Conservation (phyloP, 176 grass and related monocot species). For the Ampelocalamus luodianensis region DNA sequence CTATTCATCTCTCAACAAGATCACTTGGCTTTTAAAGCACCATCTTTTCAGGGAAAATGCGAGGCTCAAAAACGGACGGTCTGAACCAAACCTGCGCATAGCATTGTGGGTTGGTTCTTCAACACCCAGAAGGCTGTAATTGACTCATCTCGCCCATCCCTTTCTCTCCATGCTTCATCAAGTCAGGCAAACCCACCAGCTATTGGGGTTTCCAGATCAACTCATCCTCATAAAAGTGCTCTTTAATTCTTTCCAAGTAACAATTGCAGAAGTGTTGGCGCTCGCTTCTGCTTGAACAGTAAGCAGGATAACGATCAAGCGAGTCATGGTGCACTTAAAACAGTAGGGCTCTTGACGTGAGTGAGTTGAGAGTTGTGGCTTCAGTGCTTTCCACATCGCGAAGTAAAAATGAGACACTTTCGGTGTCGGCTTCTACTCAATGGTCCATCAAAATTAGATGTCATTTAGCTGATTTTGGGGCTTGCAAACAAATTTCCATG, state of each 20-base stretch:
- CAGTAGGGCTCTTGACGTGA: not conserved
- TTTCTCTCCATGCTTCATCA: not conserved
- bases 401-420: slow-evolving; percentile 38
- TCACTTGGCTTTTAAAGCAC: too few species aligned
- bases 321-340: not conserved
- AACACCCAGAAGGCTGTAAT: not conserved
- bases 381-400: not conserved
- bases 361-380: not conserved
- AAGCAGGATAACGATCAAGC: not conserved
- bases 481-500: not conserved
- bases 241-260: not conserved
- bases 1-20: not conserved
- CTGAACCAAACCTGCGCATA: not conserved
- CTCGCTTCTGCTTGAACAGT: slow-evolving; percentile 8
- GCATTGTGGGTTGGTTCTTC: not conserved
- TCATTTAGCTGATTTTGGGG: not conserved
- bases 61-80: not conserved
- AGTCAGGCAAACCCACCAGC: not conserved
- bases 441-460: not conserved
- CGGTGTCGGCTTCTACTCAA: slow-evolving; percentile 11
- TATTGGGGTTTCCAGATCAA: not conserved
- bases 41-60: not conserved
- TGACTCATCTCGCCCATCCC: not conserved
- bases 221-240: not conserved
- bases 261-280: not conserved